Conservation (phyloP, 805 yeast species). For the Myxozyma udenii region DNA sequence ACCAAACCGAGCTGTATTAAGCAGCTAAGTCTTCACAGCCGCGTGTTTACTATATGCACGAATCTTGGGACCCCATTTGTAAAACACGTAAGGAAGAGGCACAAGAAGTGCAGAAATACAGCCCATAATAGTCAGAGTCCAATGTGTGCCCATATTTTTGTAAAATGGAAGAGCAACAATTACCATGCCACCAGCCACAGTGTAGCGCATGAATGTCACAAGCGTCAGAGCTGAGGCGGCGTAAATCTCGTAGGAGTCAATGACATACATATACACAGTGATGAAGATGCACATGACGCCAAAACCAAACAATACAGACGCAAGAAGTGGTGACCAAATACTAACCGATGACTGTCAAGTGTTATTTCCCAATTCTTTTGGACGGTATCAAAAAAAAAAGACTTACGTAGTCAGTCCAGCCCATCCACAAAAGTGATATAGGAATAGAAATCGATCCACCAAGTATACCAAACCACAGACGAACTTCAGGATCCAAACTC, state of each 20-base stretch:
- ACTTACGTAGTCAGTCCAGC: conserved; percentile 49
- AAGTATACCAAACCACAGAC: conserved; percentile 51
- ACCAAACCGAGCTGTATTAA: too few relatives aligned
- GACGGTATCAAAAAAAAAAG: conserved; percentile 39
- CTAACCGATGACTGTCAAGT: conserved; percentile 19
- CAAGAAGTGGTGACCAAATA: conserved; percentile 48
- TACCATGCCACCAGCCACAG: conserved; percentile 53
- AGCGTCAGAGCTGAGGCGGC: conserved; percentile 85
- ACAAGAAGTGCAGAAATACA: conserved; percentile 37
- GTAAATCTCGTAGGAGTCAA: conserved; percentile 45
- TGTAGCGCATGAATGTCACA: conserved; percentile 57
- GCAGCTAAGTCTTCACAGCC: conserved; percentile 4
- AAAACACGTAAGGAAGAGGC: conserved; percentile 58
- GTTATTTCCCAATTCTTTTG: conserved; percentile 32
- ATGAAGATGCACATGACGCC: conserved; percentile 43
- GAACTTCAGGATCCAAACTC: conserved; percentile 45
- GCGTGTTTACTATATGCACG: conserved; percentile 35
- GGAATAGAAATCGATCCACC: conserved; percentile 48
- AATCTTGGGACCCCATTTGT: conserved; percentile 47
- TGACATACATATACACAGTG: conserved; percentile 43
- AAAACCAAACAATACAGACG: conserved; percentile 49
- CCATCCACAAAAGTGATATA: conserved; percentile 50
- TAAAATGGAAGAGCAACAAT: conserved; percentile 55
- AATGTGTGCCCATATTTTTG: conserved; percentile 48
- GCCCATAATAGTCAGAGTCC: conserved; percentile 36